Evolutionary conservation across 768 basidiomycete species (phyloP), one percentile per base, ranked within the genome.

Genomic region (Pleurotus ostreatus): DNA sequence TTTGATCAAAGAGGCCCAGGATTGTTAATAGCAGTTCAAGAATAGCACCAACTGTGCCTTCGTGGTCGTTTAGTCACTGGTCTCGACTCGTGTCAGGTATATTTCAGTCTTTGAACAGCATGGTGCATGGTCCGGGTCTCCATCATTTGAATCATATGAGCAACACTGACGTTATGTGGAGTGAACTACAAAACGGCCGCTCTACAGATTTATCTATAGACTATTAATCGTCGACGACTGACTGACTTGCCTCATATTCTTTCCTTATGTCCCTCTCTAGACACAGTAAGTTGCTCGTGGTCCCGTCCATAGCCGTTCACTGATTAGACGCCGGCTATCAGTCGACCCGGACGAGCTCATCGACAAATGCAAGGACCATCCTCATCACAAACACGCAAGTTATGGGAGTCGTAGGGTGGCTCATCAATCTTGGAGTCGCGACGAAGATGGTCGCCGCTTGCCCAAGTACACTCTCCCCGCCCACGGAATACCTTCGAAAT

Each of bases 291-390:
- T 57, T 5, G 13, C 34, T 23, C 15, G 46, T 51, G 13, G 13
- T 18, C 45, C 4, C 4, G 30, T 57, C 45, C 18, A 4, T 30
- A 8, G 5, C 15, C 38, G 7, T 34, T 23, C 3, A 34, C 15
- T 8, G 3, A 18, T 23, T 38, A 13, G 40, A 23, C 18, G 18
- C 46, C 53, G 22, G 26, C 11, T 30, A 38, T 5, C 55, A 79
- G 73, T 84, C 60, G 74, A 83, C 68, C 66, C 81, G 4, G 78
- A 82, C 45, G 70, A 76, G 54, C 65, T 85, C 61, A 76, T 85
- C 58, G 66, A 70, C 49, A 63, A 70, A 26, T 64, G 58, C 61
- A 71, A 73, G 44, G 73, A 75, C 18, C 74, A 75, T 56, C 71
- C 69, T 1, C 71, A 73, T 57, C 70, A 66, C 48, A 74, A 74